Evolutionary conservation across 129 eudicot species (phyloP).

Genomic region (Mikania micrantha): DNA sequence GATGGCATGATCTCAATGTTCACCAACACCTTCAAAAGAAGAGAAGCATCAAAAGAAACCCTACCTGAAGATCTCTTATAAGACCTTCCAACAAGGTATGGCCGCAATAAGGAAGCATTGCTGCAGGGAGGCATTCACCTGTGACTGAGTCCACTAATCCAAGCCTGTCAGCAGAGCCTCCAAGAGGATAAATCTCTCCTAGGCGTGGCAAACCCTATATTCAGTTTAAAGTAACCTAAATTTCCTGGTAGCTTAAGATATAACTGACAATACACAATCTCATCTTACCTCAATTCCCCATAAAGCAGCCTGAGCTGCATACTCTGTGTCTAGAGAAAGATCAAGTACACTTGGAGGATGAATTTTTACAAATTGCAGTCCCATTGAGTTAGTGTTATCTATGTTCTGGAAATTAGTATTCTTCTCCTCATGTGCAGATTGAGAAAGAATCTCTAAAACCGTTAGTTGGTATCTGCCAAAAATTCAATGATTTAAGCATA

Average conservation of each 20-base stretch:
- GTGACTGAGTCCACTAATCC: conserved; percentile 81
- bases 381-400: conserved; percentile 35
- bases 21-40: not conserved
- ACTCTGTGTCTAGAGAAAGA: conserved; percentile 79
- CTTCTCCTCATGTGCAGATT: conserved; percentile 43
- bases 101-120: conserved; percentile 96
- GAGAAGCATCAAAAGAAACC: conserved; percentile 11
- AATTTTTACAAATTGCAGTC: conserved; percentile 53
- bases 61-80: conserved; percentile 98
- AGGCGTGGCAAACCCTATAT: conserved; percentile 91
- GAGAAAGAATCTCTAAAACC: conserved; percentile 78
- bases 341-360: conserved; percentile 79
- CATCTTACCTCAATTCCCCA: conserved; percentile 89
- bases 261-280: not conserved
- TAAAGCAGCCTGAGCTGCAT: conserved; percentile 91
- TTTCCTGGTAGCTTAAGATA: not conserved
- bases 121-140: conserved; percentile 99
- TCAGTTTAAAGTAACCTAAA: conserved; percentile 15
- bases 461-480: conserved; percentile 75
- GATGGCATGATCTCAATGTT: not conserved
- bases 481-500: conserved; percentile 2
- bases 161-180: conserved; percentile 99
- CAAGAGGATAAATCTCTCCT: conserved; percentile 98
- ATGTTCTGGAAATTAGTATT: conserved; percentile 32
- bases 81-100: conserved; percentile 93